Percentiles rank a stretch among this genome's conserved stretches.
These are phyloP conservation scores for Hypholoma fasciculare DNA, from an alignment of 768 basidiomycete species.

Conservation along the genomic window DNA sequence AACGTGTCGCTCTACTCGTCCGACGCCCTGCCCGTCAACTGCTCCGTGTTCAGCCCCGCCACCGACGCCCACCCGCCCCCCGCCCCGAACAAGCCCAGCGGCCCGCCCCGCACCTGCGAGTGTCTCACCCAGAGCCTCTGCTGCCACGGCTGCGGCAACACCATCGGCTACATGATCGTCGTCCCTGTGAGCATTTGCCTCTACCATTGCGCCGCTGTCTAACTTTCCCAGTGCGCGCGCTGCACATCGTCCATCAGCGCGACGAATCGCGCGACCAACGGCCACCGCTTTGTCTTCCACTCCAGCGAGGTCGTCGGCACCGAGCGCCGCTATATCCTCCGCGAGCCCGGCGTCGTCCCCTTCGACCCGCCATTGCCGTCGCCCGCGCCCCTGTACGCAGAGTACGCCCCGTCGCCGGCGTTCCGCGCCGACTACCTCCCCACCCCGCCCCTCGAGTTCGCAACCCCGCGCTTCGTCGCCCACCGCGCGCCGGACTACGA, in stretches of 20 bases:
- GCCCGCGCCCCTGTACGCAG: conserved; percentile 12
- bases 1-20: conserved; percentile 83
- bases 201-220: conserved; percentile 6
- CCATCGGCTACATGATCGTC: conserved; percentile 82
- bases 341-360: conserved; percentile 63
- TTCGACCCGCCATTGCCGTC: conserved; percentile 27
- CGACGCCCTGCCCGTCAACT: conserved; percentile 77
- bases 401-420: conserved; percentile 25
- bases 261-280: conserved; percentile 75
- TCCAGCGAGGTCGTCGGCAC: conserved; percentile 62
- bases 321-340: conserved; percentile 62
- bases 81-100: conserved; percentile 26
- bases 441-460: conserved; percentile 39
- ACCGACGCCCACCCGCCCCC: conserved; percentile 30
- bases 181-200: conserved; percentile 44
- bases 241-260: conserved; percentile 73
- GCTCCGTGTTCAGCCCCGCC: conserved; percentile 60
- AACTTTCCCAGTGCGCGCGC: conserved; percentile 49
- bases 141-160: conserved; percentile 75
- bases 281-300: conserved; percentile 88
- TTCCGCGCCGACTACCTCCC: conserved; percentile 33
- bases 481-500: conserved; percentile 1
- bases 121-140: conserved; percentile 82
- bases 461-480: conserved; percentile 24
- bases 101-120: conserved; percentile 66